Evolutionary conservation across 1,139 yeast genomes (phyloP).

Genomic region (Pichia sp.): DNA sequence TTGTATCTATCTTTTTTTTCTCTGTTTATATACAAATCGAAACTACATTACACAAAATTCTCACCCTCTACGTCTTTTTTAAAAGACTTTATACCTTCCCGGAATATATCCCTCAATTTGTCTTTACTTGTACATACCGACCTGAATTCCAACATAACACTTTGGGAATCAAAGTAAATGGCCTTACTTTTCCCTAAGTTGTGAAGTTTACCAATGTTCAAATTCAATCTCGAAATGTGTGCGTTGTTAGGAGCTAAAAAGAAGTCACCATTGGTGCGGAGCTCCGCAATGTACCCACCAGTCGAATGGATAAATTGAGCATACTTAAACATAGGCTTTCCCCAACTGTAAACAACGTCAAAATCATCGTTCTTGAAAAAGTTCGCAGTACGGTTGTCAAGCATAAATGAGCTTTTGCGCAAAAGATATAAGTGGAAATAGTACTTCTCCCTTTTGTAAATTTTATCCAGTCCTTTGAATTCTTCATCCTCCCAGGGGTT

Average conservation of each 20-base stretch:
- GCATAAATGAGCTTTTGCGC: constrained; percentile 64
- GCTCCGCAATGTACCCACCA: constrained; percentile 86
- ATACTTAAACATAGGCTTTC: constrained; percentile 72
- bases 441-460: constrained; percentile 41
- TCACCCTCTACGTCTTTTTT: constrained; percentile 32
- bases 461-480: constrained; percentile 41
- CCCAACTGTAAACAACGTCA: constrained; percentile 83
- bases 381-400: constrained; percentile 75
- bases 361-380: constrained; percentile 52
- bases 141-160: constrained; percentile 65
- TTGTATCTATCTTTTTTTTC: neutral
- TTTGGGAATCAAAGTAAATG: constrained; percentile 56
- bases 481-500: constrained; percentile 66
- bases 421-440: constrained; percentile 59
- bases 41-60: constrained; percentile 13
- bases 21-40: neutral
- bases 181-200: constrained; percentile 27
- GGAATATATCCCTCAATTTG: constrained; percentile 48
- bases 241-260: constrained; percentile 78
- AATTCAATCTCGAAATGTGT: constrained; percentile 60
- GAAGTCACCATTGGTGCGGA: constrained; percentile 75
- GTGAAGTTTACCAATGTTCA: constrained; percentile 31
- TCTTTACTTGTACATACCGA: constrained; percentile 53
- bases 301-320: constrained; percentile 88
- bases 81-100: constrained; percentile 55